Evolutionary conservation across 768 basidiomycete species (phyloP).

Genomic region (Leucosporidium yakuticum): DNA sequence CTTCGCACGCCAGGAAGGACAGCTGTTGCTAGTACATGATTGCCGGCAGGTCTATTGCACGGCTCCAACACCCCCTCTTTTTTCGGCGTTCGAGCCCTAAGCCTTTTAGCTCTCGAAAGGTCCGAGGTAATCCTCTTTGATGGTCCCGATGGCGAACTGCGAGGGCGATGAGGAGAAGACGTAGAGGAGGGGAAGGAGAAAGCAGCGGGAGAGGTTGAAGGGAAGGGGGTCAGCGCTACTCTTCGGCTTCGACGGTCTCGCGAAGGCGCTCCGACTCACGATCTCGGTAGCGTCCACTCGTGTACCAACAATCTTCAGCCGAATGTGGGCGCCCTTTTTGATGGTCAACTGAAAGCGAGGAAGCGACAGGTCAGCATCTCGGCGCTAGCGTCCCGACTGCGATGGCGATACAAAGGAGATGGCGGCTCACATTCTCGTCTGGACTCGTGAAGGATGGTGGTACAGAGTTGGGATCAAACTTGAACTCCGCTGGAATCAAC

Average conservation of each 20-base stretch:
- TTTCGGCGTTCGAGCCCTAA: too few relatives aligned
- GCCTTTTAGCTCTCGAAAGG: conserved; percentile 45
- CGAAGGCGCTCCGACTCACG: conserved; percentile 9
- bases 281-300: conserved; percentile 97
- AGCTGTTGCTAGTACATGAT: too few relatives aligned
- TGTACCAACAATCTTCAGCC: conserved; percentile 96
- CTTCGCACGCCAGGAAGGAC: too few relatives aligned
- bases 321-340: conserved; percentile 83
- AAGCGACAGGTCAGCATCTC: neutral
- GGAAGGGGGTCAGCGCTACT: too few relatives aligned
- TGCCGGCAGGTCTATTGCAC: too few relatives aligned
- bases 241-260: too few relatives aligned
- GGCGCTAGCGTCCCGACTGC: neutral
- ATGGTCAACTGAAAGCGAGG: conserved; percentile 46
- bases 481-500: conserved; percentile 91
- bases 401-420: neutral
- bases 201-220: neutral
- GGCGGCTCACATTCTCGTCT: conserved; percentile 63
- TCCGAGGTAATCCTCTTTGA: conserved; percentile 96
- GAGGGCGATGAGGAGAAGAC: neutral
- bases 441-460: conserved; percentile 87
- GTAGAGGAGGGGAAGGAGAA: neutral
- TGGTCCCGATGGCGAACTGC: conserved; percentile 81
- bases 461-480: conserved; percentile 90
- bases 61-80: too few relatives aligned